A percentile compares a stretch with the other conserved stretches of the same genome.
phyloP scores from a whole-genome alignment of 2,329 filamentous ascomycete genomes.

The Colletotrichum plurivorum region DNA sequence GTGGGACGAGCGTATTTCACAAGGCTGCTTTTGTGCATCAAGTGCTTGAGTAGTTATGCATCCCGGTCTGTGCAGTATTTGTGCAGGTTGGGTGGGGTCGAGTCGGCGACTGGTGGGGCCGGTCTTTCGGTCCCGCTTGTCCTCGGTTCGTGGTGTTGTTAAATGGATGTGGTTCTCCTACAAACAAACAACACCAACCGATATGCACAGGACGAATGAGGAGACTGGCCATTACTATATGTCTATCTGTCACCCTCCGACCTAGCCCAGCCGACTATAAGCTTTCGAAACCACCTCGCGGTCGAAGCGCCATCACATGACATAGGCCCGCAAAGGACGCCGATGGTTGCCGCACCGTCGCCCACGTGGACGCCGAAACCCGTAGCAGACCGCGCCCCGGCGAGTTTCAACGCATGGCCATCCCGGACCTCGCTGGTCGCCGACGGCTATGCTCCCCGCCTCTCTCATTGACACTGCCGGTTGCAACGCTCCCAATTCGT shows the following conservation, averaged over 20 bases:
- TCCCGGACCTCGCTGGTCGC: constrained; percentile 1
- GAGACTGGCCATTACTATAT: neutral
- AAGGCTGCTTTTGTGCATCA: neutral
- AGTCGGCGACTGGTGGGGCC: neutral
- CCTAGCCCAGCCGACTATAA: neutral
- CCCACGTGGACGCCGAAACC: constrained; percentile 21
- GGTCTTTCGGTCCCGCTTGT: too few relatives aligned
- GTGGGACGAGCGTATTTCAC: neutral
- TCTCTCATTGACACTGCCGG: too few relatives aligned
- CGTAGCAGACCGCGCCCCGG: neutral
- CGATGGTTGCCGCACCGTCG: constrained; percentile 19
- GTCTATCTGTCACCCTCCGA: too few relatives aligned
- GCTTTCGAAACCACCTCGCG: constrained; percentile 1
- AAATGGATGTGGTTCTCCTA: too few relatives aligned
- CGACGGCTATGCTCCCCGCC: neutral
- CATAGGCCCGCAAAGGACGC: neutral
- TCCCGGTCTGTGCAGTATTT: neutral
- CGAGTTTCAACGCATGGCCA: neutral
- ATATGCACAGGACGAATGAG: too few relatives aligned
- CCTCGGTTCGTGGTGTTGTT: too few relatives aligned
- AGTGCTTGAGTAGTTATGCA: neutral
- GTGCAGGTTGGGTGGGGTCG: neutral
- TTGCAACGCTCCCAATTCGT: too few relatives aligned
- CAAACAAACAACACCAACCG: too few relatives aligned
- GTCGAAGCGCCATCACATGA: constrained; percentile 10